Evolutionary conservation across 805 yeast genomes (phyloP), one percentile per base, ranked within the genome.

Genomic region (Candida insectalens): DNA sequence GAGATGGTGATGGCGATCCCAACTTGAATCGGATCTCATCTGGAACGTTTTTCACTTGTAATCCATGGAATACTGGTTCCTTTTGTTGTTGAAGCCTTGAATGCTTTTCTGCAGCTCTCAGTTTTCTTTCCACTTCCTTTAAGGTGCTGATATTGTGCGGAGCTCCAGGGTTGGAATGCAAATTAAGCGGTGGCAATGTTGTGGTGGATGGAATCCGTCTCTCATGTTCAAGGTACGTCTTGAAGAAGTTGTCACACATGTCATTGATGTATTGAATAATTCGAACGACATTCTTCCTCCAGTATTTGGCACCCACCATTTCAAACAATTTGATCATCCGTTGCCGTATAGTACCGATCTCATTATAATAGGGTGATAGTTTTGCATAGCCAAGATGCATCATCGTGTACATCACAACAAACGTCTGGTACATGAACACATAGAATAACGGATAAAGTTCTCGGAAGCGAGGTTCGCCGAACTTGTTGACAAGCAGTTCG

Each of bases 371-470:
- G 6, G 45, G 38, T 2, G 42, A 35, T 29, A 57, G 37, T 21
- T 54, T 57, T 13, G 53, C 53, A 34, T 53, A 62, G 17, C 64
- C 64, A 34, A 63, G 51, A 44, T 67, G 71, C 43, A 71, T 49
- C 40, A 69, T 47, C 1, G 73, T 68, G 50, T 63, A 70, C 16
- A 65, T 57, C 16, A 69, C 73, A 35, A 71, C 65, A 33, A 70
- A 54, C 2, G 74, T 71, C 44, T 70, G 76, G 46, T 69, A 68
- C 8, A 68, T 51, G 34, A 67, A 69, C 3, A 70, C 59, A 42
- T 65, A 67, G 34, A 67, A 59, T 37, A 67, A 67, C 13, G 74
- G 76, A 39, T 60, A 66, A 27, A 55, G 25, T 43, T 51, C 42
- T 58, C 53, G 57, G 59, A 69, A 50, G 16, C 40, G 37, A 8